phyloP scores from a whole-genome alignment of 805 yeast genomes.

The Saccharomyces cerevisiae region DNA sequence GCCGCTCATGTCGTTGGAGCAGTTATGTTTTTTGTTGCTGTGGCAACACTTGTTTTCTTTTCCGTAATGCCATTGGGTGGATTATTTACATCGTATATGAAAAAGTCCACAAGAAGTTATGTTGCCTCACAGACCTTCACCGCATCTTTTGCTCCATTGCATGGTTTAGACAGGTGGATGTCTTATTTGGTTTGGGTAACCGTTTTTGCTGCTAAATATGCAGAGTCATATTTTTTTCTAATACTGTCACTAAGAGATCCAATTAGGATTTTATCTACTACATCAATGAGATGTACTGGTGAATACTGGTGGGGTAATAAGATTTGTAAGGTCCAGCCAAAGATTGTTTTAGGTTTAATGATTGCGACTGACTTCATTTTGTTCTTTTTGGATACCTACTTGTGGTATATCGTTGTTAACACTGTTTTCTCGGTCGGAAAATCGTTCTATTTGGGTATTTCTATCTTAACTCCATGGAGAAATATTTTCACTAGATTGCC shows the following conservation, averaged over 20 bases:
- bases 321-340: slow-evolving; percentile 79
- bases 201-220: slow-evolving; percentile 80
- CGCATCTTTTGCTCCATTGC: slow-evolving; percentile 72
- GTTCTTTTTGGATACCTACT: slow-evolving; percentile 95
- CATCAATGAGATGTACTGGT: slow-evolving; percentile 90
- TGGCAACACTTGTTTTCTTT: slow-evolving; percentile 76
- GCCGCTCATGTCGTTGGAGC: slow-evolving; percentile 72
- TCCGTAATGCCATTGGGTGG: slow-evolving; percentile 95
- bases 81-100: slow-evolving; percentile 87
- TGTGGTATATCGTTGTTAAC: slow-evolving; percentile 96
- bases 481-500: slow-evolving; percentile 95
- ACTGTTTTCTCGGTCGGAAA: slow-evolving; percentile 93
- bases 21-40: slow-evolving; percentile 81
- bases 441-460: slow-evolving; percentile 96
- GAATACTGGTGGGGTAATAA: slow-evolving; percentile 74
- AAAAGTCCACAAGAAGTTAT: slow-evolving; percentile 75
- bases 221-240: slow-evolving; percentile 89
- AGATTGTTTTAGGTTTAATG: slow-evolving; percentile 87
- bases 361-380: slow-evolving; percentile 82
- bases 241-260: slow-evolving; percentile 89
- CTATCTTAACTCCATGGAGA: slow-evolving; percentile 98
- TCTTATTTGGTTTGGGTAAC: slow-evolving; percentile 83
- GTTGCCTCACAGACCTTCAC: slow-evolving; percentile 94
- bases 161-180: slow-evolving; percentile 89
- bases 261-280: slow-evolving; percentile 75